Evolutionary conservation across 331 rosid genomes (phyloP), one percentile per base, ranked within the genome.

Genomic region (Dryas integrifolia): DNA sequence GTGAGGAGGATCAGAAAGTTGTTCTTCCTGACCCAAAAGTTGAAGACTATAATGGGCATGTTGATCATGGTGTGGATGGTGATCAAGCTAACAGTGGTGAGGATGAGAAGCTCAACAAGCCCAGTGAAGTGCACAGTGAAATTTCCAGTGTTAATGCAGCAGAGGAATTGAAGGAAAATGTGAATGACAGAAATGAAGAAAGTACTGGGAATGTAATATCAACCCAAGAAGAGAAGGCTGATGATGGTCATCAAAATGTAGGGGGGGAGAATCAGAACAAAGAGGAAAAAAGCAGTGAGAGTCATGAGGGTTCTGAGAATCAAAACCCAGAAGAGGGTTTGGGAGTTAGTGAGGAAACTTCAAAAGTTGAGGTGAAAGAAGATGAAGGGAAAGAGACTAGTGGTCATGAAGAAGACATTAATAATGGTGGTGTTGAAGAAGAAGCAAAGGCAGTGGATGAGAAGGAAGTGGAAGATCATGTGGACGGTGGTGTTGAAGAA

Each of bases 101-200:
- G 14, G 58, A 72, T 48, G 79, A 81, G 55, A 64, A 78, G 51
- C 66, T 40, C 0, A 58, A 46, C 47, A 14, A 66, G 55, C 24
- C 60, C 57, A 53, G 47, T 44, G 75, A 76, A 26, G 72, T 72
- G 55, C 24, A 53, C 57, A 53, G 47, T 44, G 75, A 76, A 26
- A 75, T 72, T 70, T 76, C 84, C 9, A 61, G 40, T 40, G 82
- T 52, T 46, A 50, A 70, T 12, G 81, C 64, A 58, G 77, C 50
- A 4, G 74, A 49, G 24, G 74, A 77, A 18, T 49, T 50, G 56
- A 18, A 45, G 18, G 11, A 26, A 43, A 67, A 50, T 24, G 14
- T 16, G 39, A 52, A 49, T 58, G 57, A 10, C 11, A 43, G 39
- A 6, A 24, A 3, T 62, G 74, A 73, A 65, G 72, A 69, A 58